Evolutionary conservation across 2,329 filamentous ascomycete genomes (phyloP), one percentile per base, ranked within the genome.

Genomic region (Apiospora aurea): DNA sequence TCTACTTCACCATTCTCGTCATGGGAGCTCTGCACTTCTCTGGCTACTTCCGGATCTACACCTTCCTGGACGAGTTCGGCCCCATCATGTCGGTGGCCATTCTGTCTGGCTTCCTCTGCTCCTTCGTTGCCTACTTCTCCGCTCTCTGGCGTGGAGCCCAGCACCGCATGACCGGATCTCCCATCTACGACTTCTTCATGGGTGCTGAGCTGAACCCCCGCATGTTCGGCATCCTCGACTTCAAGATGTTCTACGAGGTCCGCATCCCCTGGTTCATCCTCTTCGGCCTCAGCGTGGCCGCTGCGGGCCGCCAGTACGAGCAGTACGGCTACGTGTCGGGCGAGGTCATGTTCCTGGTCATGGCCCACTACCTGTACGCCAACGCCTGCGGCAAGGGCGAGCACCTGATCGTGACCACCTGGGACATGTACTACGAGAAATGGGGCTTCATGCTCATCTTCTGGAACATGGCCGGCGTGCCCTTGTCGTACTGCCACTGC

Each of bases 371-470:
- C 83, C 88, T 97, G 66, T 97, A 97, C 79, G 94, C 94, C 80
- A 96, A 97, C 81, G 94, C 95, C 70, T 97, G 95, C 85, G 91
- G 92, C 77, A 97, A 97, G 85, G 95, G 93, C 67, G 95, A 97
- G 83, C 94, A 97, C 83, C 89, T 94, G 80, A 97, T 97, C 82
- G 89, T 94, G 72, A 93, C 93, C 11, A 96, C 94, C 69, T 97
- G 95, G 92, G 95, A 97, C 79, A 97, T 97, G 92, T 97, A 97
- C 86, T 96, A 94, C 78, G 95, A 97, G 87, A 97, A 97, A 85
- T 95, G 94, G 90, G 95, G 95, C 70, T 97, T 97, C 86, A 97
- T 97, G 95, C 89, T 97, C 76, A 97, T 97, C 82, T 97, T 97
- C 89, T 97, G 95, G 95, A 97, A 97, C 83, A 87, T 97, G 81